Evolutionary conservation across 495 filamentous ascomycete species (phyloP).

Genomic region (Penicillium pulvis): DNA sequence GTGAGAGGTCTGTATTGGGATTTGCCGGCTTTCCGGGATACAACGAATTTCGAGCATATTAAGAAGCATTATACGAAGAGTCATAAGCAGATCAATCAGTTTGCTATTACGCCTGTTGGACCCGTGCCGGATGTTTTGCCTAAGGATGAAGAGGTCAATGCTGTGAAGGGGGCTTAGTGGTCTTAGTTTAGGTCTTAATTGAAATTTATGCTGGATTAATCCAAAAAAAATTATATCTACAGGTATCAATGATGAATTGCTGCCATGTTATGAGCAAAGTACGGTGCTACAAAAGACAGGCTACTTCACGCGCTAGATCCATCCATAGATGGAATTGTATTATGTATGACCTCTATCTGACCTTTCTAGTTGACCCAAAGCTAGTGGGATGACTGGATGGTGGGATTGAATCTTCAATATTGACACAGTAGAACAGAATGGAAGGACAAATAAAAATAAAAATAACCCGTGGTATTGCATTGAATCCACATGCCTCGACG

Average conservation of each 20-base stretch:
- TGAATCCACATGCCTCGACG: slow-evolving; percentile 28
- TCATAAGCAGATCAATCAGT: slow-evolving; percentile 68
- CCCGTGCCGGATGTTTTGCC: slow-evolving; percentile 63
- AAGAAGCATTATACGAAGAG: slow-evolving; percentile 73
- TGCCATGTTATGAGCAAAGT: not conserved
- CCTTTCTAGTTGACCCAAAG: not conserved
- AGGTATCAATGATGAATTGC: too few species aligned
- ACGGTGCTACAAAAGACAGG: not conserved
- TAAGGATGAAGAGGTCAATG: slow-evolving; percentile 61
- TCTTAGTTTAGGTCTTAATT: not conserved
- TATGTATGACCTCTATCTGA: slow-evolving; percentile 6
- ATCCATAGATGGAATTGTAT: not conserved
- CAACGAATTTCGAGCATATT: slow-evolving; percentile 71
- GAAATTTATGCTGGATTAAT: not conserved
- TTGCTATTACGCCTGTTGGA: slow-evolving; percentile 65
- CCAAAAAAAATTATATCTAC: too few species aligned
- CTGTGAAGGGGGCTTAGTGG: slow-evolving; percentile 41
- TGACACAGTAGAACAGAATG: slow-evolving; percentile 18
- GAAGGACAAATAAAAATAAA: slow-evolving; percentile 10
- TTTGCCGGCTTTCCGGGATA: slow-evolving; percentile 59
- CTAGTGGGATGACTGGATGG: not conserved
- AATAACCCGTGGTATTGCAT: slow-evolving; percentile 18
- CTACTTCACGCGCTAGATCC: not conserved
- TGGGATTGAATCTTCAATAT: slow-evolving; percentile 15
- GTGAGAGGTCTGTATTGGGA: slow-evolving; percentile 71